Percentiles rank a stretch among this genome's conserved stretches.
Evolutionary conservation across 345 rosid species (phyloP).

Genomic region (Pugionium cornutum): DNA sequence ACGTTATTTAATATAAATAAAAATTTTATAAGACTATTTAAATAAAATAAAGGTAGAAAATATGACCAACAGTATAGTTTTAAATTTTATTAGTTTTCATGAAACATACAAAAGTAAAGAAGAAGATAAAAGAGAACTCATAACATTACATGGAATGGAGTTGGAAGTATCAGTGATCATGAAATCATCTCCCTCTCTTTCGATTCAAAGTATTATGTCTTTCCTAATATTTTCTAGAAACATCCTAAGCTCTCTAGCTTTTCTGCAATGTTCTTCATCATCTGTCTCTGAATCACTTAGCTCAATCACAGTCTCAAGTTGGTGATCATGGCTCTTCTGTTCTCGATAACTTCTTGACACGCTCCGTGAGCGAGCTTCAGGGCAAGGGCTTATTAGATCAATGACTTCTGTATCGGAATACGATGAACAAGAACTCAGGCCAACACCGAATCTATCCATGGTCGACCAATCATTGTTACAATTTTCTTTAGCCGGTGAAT

Average conservation of each 20-base stretch:
- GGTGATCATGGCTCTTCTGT: slow-evolving; percentile 30
- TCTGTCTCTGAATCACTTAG: slow-evolving; percentile 77
- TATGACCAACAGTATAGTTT: neutral
- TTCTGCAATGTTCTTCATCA: slow-evolving; percentile 54
- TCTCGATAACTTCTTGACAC: slow-evolving; percentile 39
- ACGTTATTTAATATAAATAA: too few relatives aligned
- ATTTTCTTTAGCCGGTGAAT: slow-evolving; percentile 30
- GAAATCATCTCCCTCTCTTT: slow-evolving; percentile 17
- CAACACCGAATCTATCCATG: slow-evolving; percentile 13
- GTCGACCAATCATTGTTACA: slow-evolving; percentile 11
- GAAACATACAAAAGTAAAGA: neutral
- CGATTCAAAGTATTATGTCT: slow-evolving; percentile 41
- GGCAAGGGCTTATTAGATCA: slow-evolving; percentile 79
- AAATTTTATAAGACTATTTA: too few relatives aligned
- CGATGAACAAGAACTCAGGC: slow-evolving; percentile 1
- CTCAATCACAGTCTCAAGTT: slow-evolving; percentile 47
- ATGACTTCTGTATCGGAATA: slow-evolving; percentile 50
- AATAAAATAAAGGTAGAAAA: neutral
- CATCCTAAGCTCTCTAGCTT: slow-evolving; percentile 63
- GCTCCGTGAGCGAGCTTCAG: slow-evolving; percentile 27
- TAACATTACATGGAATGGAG: neutral
- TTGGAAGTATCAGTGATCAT: slow-evolving; percentile 1
- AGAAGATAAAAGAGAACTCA: neutral
- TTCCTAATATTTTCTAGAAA: slow-evolving; percentile 59
- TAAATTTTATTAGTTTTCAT: slow-evolving; percentile 1